Conservation (phyloP, 176 grass and related monocot genomes). For the Alopecurus myosuroides region DNA sequence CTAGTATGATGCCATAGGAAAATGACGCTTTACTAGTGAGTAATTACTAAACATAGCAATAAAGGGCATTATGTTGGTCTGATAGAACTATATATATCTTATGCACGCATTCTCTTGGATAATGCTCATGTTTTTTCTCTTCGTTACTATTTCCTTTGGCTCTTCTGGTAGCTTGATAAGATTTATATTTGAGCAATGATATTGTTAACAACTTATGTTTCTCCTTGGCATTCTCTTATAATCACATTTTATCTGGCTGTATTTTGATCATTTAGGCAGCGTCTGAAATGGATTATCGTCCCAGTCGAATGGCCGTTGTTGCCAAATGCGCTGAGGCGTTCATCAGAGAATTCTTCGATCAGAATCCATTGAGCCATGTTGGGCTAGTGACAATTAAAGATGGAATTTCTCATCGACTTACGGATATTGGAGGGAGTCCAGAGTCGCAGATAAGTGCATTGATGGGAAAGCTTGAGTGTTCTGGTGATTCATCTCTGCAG, state of each 20-base stretch:
- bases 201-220: background rate
- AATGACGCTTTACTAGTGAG: background rate
- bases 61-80: background rate
- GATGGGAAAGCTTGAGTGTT: conserved; percentile 95
- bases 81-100: background rate
- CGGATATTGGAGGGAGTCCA: conserved; percentile 87
- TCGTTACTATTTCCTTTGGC: background rate
- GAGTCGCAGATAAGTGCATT: conserved; percentile 90
- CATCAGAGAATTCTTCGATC: conserved; percentile 97
- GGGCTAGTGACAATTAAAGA: conserved; percentile 82
- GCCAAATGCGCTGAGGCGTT: conserved; percentile 76
- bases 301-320: conserved; percentile 85
- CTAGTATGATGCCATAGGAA: background rate
- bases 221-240: conserved; percentile 8
- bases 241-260: background rate
- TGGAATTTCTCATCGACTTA: conserved; percentile 68
- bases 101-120: background rate
- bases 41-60: background rate
- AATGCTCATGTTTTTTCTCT: background rate
- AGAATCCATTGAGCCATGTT: conserved; percentile 94
- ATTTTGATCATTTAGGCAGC: conserved; percentile 65
- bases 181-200: background rate
- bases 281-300: conserved; percentile 87
- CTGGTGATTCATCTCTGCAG: conserved; percentile 84
- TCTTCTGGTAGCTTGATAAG: background rate